Evolutionary conservation across 2,329 filamentous ascomycete genomes (phyloP).

Genomic region (Colletotrichum simmondsii): DNA sequence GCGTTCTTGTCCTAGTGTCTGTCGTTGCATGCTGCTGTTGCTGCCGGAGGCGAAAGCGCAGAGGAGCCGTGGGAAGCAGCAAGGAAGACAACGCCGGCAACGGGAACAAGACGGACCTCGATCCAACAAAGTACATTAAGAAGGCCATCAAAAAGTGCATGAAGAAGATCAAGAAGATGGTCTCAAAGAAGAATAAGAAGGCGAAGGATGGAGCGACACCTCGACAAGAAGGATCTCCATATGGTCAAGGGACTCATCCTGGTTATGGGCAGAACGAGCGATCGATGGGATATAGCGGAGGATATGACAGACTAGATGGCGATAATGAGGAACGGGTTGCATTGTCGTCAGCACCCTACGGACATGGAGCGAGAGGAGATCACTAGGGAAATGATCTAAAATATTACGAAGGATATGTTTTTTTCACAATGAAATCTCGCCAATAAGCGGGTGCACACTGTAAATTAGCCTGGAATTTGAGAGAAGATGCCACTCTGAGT

Average conservation of each 20-base stretch:
- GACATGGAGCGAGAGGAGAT: background rate
- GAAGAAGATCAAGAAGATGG: constrained; percentile 30
- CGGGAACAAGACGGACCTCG: background rate
- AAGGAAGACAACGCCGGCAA: background rate
- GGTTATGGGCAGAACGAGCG: constrained; percentile 12
- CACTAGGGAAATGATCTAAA: background rate
- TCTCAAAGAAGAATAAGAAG: constrained; percentile 19
- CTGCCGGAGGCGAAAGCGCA: constrained; percentile 14
- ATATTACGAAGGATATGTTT: background rate
- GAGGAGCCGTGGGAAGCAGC: background rate
- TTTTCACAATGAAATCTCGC: background rate
- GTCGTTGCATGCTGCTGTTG: constrained; percentile 12
- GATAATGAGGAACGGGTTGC: constrained; percentile 5
- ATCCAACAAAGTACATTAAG: constrained; percentile 19
- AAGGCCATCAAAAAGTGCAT: constrained; percentile 16
- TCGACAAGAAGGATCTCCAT: background rate
- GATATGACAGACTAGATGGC: background rate
- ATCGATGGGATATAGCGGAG: constrained; percentile 6
- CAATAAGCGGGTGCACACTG: too few species aligned
- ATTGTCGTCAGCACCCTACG: constrained; percentile 15
- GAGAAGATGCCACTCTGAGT: too few species aligned
- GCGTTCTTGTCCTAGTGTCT: background rate
- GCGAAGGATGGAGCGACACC: background rate
- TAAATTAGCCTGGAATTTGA: too few species aligned
- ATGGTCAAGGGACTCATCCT: constrained; percentile 20